phyloP scores from a whole-genome alignment of 2,329 filamentous ascomycete genomes.

The Metarhizium robertsii region DNA sequence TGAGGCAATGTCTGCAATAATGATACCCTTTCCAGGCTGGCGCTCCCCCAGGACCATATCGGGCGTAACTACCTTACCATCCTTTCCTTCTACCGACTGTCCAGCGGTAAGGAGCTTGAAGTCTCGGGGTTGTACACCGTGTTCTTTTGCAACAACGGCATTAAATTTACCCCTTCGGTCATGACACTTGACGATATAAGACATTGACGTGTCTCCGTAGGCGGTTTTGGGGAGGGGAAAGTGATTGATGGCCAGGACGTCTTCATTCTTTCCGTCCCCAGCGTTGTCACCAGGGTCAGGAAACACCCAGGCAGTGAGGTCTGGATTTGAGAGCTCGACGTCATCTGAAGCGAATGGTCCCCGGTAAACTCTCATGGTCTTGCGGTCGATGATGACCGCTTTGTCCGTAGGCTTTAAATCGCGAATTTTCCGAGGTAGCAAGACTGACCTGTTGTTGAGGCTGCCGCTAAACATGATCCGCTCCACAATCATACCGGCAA shows the following conservation, averaged over 20 bases:
- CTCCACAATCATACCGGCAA: conserved; percentile 23
- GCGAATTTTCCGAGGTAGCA: conserved; percentile 17
- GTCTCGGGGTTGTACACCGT: conserved; percentile 51
- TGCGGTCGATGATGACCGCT: conserved; percentile 53
- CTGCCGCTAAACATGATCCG: conserved; percentile 26
- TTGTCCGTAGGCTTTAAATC: conserved; percentile 20
- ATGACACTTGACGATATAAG: conserved; percentile 76
- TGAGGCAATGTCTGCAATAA: conserved; percentile 71
- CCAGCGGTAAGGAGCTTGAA: conserved; percentile 56
- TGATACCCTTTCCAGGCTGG: conserved; percentile 62
- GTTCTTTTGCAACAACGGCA: conserved; percentile 48
- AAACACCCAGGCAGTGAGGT: conserved; percentile 20
- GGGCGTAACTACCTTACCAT: conserved; percentile 65
- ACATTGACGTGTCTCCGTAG: conserved; percentile 61
- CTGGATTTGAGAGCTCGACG: conserved; percentile 9
- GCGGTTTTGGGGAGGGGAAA: conserved; percentile 54
- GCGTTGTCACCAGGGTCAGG: conserved; percentile 9
- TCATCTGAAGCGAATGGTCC: conserved; percentile 40
- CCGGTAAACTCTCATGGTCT: conserved; percentile 58
- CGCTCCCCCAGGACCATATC: conserved; percentile 73
- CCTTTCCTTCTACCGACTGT: conserved; percentile 49
- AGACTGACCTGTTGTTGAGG: conserved; percentile 13
- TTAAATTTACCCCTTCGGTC: conserved; percentile 75
- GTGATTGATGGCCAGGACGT: conserved; percentile 15
- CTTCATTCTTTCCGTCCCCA: conserved; percentile 5